Base-by-base conservation (phyloP, 164 flowering plant species). In the Cinnamomum chago region DNA sequence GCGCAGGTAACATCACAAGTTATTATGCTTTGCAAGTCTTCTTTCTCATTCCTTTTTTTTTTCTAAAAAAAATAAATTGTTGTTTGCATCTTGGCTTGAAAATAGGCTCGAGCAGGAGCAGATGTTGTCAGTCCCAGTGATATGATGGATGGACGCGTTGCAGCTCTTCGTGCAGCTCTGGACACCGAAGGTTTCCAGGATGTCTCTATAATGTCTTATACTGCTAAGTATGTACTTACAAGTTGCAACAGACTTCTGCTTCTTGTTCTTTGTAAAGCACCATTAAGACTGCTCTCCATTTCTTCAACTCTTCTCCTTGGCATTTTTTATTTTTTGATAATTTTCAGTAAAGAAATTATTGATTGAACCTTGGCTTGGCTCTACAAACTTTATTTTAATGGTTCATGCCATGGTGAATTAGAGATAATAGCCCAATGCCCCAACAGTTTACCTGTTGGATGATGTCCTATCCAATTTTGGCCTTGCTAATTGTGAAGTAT, bases 81-180 rank as follows among this genome's bases (percentile, higher is more conserved):
- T 23, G 58, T 73, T 20, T 68, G 15, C 71, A 25, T 64, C 25
- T 64, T 64, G 25, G 67, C 47, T 30, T 30, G 17, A 13, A 35
- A 65, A 65, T 75, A 96, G 99, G 99, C 97, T 55, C 85, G 93
- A 77, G 98, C 99, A 68, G 99, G 98, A 67, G 99, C 98, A 28
- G 99, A 96, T 85, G 93, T 96, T 75, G 92, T 94, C 35, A 91
- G 97, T 79, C 98, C 99, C 30, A 94, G 99, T 84, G 98, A 96
- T 81, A 94, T 96, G 99, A 94, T 96, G 98, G 99, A 96, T 84
- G 99, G 97, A 15, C 92, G 97, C 72, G 89, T 96, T 3, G 97
- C 92, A 72, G 98, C 97, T 58, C 88, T 96, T 81, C 90, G 99
- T 25, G 79, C 88, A 35, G 96, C 98, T 80, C 90, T 96, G 81